Evolutionary conservation across 2,329 filamentous ascomycete genomes (phyloP).

Genomic region (Coniochaeta ligniaria): DNA sequence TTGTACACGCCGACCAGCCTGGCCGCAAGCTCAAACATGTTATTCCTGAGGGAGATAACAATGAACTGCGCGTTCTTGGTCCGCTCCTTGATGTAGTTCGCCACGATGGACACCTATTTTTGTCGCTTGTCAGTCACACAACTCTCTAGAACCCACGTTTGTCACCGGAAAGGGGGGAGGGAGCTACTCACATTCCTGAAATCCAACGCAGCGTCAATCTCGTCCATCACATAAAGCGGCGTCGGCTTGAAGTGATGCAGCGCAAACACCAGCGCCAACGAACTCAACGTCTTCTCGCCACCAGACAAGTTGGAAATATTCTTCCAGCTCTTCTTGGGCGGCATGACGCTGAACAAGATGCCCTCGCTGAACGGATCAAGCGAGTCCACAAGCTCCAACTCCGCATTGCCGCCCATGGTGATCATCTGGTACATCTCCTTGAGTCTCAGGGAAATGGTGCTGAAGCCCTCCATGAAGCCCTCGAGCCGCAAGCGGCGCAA

Average conservation of each 20-base stretch:
- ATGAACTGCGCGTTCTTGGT: conserved; percentile 99
- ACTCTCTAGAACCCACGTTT: background rate
- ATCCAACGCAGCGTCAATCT: conserved; percentile 96
- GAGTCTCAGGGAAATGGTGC: conserved; percentile 82
- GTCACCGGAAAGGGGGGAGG: background rate
- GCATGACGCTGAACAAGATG: conserved; percentile 97
- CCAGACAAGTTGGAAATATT: conserved; percentile 95
- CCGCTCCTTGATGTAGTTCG: conserved; percentile 97
- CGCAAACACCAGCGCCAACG: conserved; percentile 92
- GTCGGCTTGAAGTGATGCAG: conserved; percentile 97
- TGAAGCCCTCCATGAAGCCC: conserved; percentile 98
- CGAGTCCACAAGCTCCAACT: conserved; percentile 92
- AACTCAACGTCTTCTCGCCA: conserved; percentile 94
- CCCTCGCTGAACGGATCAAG: conserved; percentile 96
- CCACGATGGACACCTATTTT: conserved; percentile 83
- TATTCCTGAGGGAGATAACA: conserved; percentile 94
- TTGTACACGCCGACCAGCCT: conserved; percentile 97
- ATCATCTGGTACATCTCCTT: conserved; percentile 99
- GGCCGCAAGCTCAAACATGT: conserved; percentile 99
- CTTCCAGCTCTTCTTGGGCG: conserved; percentile 99
- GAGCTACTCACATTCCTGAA: conserved; percentile 80
- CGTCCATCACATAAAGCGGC: conserved; percentile 98
- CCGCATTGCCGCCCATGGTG: conserved; percentile 97
- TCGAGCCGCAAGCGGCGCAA: conserved; percentile 84
- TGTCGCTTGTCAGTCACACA: background rate